These are phyloP conservation scores for Thermothielavioides terrestris DNA, from an alignment of 495 filamentous ascomycete genomes.

Conservation along the genomic window DNA sequence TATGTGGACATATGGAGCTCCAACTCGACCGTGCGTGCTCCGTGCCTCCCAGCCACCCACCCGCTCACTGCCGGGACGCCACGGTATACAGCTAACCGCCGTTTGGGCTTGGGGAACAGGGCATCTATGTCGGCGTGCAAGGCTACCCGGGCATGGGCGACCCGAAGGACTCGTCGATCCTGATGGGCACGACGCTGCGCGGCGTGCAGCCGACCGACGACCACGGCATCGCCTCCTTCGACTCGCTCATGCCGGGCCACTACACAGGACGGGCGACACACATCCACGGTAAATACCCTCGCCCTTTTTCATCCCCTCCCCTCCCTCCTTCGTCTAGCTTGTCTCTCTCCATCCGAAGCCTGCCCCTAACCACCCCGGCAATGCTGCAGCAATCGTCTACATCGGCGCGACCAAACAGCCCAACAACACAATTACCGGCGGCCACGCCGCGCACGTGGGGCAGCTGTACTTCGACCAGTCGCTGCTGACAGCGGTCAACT, in stretches of 20 bases:
- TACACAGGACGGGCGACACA: constrained; percentile 44
- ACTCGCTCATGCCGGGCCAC: constrained; percentile 47
- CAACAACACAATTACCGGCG: constrained; percentile 46
- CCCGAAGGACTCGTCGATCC: constrained; percentile 37
- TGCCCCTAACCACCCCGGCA: constrained; percentile 1
- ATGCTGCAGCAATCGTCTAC: constrained; percentile 44
- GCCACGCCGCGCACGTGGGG: constrained; percentile 46
- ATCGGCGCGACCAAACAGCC: constrained; percentile 33
- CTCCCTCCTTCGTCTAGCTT: background rate
- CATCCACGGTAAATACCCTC: constrained; percentile 24
- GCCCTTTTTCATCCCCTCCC: background rate
- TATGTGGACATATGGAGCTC: constrained; percentile 55
- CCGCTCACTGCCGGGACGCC: background rate
- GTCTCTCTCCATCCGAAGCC: background rate
- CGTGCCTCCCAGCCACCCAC: background rate
- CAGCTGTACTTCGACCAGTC: constrained; percentile 56
- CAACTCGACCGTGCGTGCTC: constrained; percentile 29
- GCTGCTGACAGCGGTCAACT: constrained; percentile 40
- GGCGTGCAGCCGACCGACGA: constrained; percentile 42
- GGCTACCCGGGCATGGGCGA: constrained; percentile 43
- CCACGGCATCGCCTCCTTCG: constrained; percentile 44
- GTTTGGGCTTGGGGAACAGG: too few species aligned
- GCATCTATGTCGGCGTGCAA: constrained; percentile 49
- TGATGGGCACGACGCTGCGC: constrained; percentile 43
- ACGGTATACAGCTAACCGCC: too few species aligned